Conservation (phyloP, 2,329 filamentous ascomycete genomes). For the Microdochium bolleyi region DNA sequence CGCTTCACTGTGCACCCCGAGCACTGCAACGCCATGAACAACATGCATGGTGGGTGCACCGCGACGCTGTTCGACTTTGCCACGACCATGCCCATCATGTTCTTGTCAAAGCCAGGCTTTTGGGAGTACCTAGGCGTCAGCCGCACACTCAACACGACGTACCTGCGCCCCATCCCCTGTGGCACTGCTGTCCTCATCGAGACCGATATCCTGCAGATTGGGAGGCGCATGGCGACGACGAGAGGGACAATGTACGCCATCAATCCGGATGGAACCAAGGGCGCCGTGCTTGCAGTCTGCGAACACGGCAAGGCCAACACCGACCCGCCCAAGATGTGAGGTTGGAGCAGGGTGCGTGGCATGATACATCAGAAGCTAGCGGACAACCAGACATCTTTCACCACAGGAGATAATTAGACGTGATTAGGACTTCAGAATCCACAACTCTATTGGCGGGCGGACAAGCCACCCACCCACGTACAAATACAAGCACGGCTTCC, state of each 20-base stretch:
- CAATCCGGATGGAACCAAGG: conserved; percentile 21
- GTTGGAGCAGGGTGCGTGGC: no score
- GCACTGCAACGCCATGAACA: conserved; percentile 45
- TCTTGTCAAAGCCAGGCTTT: conserved; percentile 49
- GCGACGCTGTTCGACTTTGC: conserved; percentile 61
- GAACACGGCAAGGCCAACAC: conserved; percentile 48
- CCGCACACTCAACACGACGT: conserved; percentile 59
- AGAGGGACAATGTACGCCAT: conserved; percentile 35
- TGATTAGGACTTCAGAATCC: no score
- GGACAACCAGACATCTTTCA: no score
- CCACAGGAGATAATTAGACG: no score
- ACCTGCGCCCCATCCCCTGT: conserved; percentile 51
- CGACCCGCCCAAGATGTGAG: conserved; percentile 23
- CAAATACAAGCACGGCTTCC: no score
- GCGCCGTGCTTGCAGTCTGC: conserved; percentile 36
- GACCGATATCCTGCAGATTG: conserved; percentile 37
- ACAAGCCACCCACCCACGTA: no score
- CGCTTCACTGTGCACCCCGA: conserved; percentile 37
- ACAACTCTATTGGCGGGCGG: no score
- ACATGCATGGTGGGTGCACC: conserved; percentile 55
- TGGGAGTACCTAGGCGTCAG: conserved; percentile 57
- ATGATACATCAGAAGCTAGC: no score
- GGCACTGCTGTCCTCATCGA: conserved; percentile 35
- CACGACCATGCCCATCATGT: conserved; percentile 50
- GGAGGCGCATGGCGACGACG: conserved; percentile 34